phyloP scores from a whole-genome alignment of 176 grass and related monocot species.

The Aegilops speltoides region DNA sequence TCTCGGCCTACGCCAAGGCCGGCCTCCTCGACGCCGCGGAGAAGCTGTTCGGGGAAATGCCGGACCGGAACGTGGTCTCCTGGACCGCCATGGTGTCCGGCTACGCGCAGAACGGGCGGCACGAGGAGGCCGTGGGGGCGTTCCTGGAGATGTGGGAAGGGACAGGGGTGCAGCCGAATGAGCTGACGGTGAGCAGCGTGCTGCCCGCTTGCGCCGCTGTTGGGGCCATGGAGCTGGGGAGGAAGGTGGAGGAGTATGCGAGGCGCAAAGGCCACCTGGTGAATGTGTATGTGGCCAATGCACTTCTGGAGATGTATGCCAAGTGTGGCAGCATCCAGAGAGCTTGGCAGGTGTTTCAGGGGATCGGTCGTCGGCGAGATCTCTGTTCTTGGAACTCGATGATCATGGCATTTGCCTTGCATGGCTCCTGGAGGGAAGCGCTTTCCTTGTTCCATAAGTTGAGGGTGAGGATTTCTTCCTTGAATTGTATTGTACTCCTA shows the following conservation, averaged over 20 bases:
- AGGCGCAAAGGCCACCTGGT: conserved; percentile 27
- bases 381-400: conserved; percentile 91
- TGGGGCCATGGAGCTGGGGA: conserved; percentile 56
- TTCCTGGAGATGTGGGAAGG: conserved; percentile 63
- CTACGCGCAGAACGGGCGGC: conserved; percentile 44
- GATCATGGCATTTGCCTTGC: conserved; percentile 72
- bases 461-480: conserved; percentile 36
- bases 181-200: conserved; percentile 60
- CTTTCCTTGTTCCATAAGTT: conserved; percentile 59
- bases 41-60: conserved; percentile 73
- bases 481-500: neutral
- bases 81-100: conserved; percentile 81
- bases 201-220: conserved; percentile 68
- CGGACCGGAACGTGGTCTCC: conserved; percentile 50
- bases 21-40: conserved; percentile 38
- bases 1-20: conserved; percentile 40
- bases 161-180: conserved; percentile 41
- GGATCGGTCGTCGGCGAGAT: conserved; percentile 39
- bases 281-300: conserved; percentile 51
- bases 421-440: conserved; percentile 51
- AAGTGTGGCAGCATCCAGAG: conserved; percentile 58
- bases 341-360: conserved; percentile 65
- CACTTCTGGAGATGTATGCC: conserved; percentile 80
- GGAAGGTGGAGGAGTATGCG: conserved; percentile 54
- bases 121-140: conserved; percentile 40